phyloP scores from a whole-genome alignment of 306 rosid species.

The Vigna angularis region DNA sequence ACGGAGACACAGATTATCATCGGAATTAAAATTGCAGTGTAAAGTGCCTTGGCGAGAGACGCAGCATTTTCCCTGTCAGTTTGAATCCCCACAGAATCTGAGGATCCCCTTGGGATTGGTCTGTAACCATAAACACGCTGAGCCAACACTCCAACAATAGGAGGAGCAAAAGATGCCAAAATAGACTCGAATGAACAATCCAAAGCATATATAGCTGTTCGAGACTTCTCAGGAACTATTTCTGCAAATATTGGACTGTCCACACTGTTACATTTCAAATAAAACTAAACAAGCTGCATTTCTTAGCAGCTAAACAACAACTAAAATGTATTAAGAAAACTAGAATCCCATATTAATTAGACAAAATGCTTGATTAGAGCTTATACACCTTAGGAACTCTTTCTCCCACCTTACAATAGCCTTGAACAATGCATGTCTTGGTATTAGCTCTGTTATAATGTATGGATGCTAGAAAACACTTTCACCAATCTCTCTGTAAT shows the following conservation, averaged over 20 bases:
- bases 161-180: conserved; percentile 84
- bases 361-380: too few species aligned
- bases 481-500: too few species aligned
- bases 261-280: conserved; percentile 36
- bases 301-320: too few species aligned
- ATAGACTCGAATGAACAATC: conserved; percentile 78
- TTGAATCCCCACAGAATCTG: conserved; percentile 55
- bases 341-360: too few species aligned
- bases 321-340: too few species aligned
- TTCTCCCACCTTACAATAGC: too few species aligned
- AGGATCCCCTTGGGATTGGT: conserved; percentile 69
- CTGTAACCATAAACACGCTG: conserved; percentile 74
- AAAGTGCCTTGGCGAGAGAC: conserved; percentile 81
- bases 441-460: too few species aligned
- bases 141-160: conserved; percentile 78
- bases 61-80: conserved; percentile 83
- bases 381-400: too few species aligned
- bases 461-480: too few species aligned
- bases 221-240: conserved; percentile 85
- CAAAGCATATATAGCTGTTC: conserved; percentile 80
- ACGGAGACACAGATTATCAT: conserved; percentile 67
- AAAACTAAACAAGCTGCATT: neutral
- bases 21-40: conserved; percentile 72
- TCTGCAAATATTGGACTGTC: conserved; percentile 98
- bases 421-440: too few species aligned